phyloP scores from a whole-genome alignment of 345 rosid genomes.

The Populus simonii region DNA sequence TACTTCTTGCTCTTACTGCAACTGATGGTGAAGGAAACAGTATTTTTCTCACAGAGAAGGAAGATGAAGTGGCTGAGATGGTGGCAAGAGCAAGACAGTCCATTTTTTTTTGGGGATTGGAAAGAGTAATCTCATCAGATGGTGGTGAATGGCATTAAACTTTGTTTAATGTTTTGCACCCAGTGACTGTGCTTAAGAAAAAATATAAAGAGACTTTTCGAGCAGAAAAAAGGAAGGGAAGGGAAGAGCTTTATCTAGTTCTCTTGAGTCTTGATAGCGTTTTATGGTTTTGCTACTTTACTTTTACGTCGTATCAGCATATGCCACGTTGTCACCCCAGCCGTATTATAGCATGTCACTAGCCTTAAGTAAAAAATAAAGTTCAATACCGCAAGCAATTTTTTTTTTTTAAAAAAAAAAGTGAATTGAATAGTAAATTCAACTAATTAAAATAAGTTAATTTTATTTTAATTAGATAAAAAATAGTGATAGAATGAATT shows the following conservation, averaged over 20 bases:
- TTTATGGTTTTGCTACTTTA: background rate
- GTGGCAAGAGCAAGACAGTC: constrained; percentile 50
- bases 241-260: constrained; percentile 9
- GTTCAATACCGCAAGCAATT: too few species aligned
- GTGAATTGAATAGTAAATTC: too few species aligned
- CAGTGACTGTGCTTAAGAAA: background rate
- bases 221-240: background rate
- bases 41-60: constrained; percentile 21
- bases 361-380: too few species aligned
- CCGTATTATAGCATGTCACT: too few species aligned
- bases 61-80: constrained; percentile 17
- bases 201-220: background rate
- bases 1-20: constrained; percentile 16
- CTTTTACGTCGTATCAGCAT: background rate
- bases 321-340: constrained; percentile 2
- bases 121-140: constrained; percentile 13
- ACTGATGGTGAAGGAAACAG: constrained; percentile 19
- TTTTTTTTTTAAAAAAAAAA: too few species aligned
- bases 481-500: too few species aligned
- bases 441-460: too few species aligned
- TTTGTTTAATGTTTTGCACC: background rate
- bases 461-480: too few species aligned
- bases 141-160: constrained; percentile 4
- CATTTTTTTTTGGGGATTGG: constrained; percentile 34
- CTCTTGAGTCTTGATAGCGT: background rate